Evolutionary conservation across 179 eudicot species (phyloP), one percentile per base, ranked within the genome.

Genomic region (Amaranthus tricolor): DNA sequence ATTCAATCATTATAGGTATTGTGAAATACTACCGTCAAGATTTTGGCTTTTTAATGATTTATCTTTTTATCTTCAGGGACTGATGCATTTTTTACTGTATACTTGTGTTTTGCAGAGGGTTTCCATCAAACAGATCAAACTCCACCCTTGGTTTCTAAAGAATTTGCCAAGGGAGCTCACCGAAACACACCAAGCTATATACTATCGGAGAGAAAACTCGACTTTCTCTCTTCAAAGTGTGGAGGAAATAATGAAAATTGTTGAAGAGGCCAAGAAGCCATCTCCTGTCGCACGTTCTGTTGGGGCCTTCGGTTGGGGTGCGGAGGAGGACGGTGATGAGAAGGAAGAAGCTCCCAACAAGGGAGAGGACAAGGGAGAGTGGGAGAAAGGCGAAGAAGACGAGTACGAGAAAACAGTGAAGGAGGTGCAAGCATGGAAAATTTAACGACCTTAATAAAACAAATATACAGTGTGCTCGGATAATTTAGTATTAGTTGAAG

Each of bases 121-220:
- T 43, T 75, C 78, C 55, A 81, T 84, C 49, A 81, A 77, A 76
- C 84, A 81, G 52, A 84, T 84, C 69, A 84, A 81, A 74, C 72
- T 16, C 76, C 86, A 84, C 61, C 86, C 84, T 5, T 84, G 86
- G 86, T 84, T 84, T 65, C 66, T 77, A 62, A 84, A 84, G 75
- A 84, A 84, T 78, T 73, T 84, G 70, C 86, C 86, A 9, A 78
- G 84, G 73, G 86, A 84, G 71, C 83, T 84, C 40, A 84, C 86
- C 2, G 84, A 84, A 84, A 71, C 74, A 64, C 79, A 82, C 50
- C 86, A 84, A 81, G 82, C 80, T 48, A 67, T 74, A 55, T 81
- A 84, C 76, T 84, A 78, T 12, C 68, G 78, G 47, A 78, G 78
- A 31, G 86, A 75, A 55, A 75, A 80, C 16, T 84, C 86, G 13